A percentile compares a stretch with the other conserved stretches of the same genome.
These are phyloP conservation scores for Actinomortierella wolfii DNA, from an alignment of 371 early-diverging fungal genomes.

Conservation along the genomic window DNA sequence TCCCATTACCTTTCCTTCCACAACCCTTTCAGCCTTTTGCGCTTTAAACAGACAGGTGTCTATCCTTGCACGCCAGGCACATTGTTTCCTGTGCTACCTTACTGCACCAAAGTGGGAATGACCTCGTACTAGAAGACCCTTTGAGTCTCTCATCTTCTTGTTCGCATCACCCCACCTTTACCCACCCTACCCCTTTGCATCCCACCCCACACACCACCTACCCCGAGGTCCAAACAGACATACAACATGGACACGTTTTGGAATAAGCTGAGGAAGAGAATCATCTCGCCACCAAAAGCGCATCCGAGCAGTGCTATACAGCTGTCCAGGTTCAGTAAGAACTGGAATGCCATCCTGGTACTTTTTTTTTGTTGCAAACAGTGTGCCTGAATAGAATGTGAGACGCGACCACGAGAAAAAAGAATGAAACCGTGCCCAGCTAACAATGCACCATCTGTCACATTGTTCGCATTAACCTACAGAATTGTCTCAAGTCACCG, in stretches of 20 bases:
- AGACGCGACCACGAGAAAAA: neutral
- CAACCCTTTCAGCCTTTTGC: too few relatives aligned
- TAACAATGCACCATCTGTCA: neutral
- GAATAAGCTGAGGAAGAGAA: conserved; percentile 54
- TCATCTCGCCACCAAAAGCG: conserved; percentile 66
- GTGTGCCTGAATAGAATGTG: neutral
- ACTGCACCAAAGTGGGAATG: too few relatives aligned
- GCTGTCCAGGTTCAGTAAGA: conserved; percentile 74
- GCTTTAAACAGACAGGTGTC: too few relatives aligned
- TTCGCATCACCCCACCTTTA: conserved; percentile 1
- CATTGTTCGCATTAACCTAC: conserved; percentile 20
- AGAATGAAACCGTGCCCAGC: neutral
- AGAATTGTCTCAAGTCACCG: conserved; percentile 68
- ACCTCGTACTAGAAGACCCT: too few relatives aligned
- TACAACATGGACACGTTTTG: conserved; percentile 38
- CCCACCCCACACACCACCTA: neutral
- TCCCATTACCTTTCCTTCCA: too few relatives aligned
- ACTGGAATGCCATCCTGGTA: conserved; percentile 77
- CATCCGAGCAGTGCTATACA: conserved; percentile 70
- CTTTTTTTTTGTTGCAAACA: conserved; percentile 1
- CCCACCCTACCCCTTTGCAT: neutral
- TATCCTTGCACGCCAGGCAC: too few relatives aligned
- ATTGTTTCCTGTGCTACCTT: too few relatives aligned
- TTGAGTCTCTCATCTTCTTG: neutral
- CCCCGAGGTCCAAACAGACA: neutral